These are phyloP conservation scores for Coniochaeta ligniaria DNA, from an alignment of 2,329 filamentous ascomycete species.

Conservation along the genomic window DNA sequence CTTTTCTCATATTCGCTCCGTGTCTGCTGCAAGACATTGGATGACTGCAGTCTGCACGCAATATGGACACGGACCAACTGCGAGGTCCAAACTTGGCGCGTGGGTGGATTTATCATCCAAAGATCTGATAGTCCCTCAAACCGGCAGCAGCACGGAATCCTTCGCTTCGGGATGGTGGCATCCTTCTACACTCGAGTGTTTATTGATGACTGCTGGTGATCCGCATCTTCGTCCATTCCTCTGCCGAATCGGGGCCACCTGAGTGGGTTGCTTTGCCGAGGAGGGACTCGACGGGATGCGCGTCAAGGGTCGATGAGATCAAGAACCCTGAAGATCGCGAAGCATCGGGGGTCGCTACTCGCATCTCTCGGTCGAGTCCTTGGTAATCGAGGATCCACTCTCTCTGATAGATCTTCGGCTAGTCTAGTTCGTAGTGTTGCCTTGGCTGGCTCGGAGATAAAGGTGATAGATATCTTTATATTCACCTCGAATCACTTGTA, in stretches of 20 bases:
- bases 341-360: background rate
- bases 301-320: constrained; percentile 3
- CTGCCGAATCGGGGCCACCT: background rate
- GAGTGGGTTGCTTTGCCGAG: constrained; percentile 1
- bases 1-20: background rate
- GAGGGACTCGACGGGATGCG: background rate
- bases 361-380: background rate
- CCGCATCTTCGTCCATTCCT: background rate
- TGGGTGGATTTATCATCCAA: background rate
- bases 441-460: background rate
- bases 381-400: background rate
- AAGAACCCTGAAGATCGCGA: constrained; percentile 3
- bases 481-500: background rate
- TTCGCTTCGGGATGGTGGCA: background rate
- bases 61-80: background rate
- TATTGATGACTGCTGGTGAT: background rate
- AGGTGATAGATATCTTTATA: background rate
- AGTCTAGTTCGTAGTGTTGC: background rate
- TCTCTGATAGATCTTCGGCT: background rate
- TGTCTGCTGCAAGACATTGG: background rate
- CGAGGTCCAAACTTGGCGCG: background rate
- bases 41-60: background rate
- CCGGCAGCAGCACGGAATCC: background rate
- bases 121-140: background rate
- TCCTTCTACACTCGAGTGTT: background rate